Percentiles rank a stretch among this genome's conserved stretches.
Evolutionary conservation across 352 stramenopile genomes (phyloP).

Genomic region (Globisporangium viniferum): DNA sequence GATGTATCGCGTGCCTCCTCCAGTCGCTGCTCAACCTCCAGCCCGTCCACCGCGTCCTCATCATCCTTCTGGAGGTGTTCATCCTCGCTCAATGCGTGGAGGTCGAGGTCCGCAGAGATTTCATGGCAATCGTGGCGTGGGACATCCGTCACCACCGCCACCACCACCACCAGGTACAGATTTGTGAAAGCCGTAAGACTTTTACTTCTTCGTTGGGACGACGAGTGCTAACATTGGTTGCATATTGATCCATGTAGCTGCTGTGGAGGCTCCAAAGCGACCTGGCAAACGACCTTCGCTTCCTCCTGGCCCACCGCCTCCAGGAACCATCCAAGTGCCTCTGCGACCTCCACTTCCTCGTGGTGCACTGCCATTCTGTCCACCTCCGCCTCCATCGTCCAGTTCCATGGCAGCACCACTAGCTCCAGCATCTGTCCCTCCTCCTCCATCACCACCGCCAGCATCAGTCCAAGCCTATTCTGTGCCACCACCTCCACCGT

Average conservation of each 20-base stretch:
- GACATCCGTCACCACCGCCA: constrained; percentile 5
- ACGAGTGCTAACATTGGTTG: background rate
- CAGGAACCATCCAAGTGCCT: constrained; percentile 61
- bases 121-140: background rate
- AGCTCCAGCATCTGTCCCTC: constrained; percentile 21
- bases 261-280: constrained; percentile 17
- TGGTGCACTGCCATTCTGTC: constrained; percentile 30
- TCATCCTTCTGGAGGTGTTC: constrained; percentile 1
- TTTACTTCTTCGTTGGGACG: background rate
- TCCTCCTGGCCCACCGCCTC: constrained; percentile 46
- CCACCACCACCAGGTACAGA: constrained; percentile 10
- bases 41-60: constrained; percentile 6
- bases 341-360: constrained; percentile 47
- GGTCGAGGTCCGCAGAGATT: constrained; percentile 6
- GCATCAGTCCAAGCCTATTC: background rate
- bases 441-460: background rate
- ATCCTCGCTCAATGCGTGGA: constrained; percentile 5
- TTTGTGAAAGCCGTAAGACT: background rate
- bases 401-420: constrained; percentile 13
- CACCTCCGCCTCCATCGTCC: constrained; percentile 33
- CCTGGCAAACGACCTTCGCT: constrained; percentile 65
- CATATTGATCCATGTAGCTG: background rate
- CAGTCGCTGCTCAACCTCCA: constrained; percentile 4
- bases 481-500: background rate
- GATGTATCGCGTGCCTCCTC: constrained; percentile 43